These are phyloP conservation scores for Pythium utonaiense DNA, from an alignment of 352 stramenopile genomes.

Conservation along the genomic window DNA sequence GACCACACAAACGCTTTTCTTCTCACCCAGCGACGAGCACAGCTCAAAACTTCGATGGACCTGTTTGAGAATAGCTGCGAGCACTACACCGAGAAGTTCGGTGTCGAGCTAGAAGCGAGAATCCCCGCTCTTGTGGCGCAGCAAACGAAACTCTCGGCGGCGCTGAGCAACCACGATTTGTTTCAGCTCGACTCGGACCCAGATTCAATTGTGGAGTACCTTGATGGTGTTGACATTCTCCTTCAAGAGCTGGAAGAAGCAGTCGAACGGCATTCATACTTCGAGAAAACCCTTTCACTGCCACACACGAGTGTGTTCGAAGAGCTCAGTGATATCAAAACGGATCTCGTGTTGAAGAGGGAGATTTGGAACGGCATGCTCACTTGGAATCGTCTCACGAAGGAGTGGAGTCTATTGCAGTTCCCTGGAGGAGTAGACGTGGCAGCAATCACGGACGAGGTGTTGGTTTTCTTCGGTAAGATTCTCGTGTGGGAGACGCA, in stretches of 20 bases:
- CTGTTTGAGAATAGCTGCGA: slow-evolving; percentile 68
- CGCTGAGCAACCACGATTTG: slow-evolving; percentile 34
- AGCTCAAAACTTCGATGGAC: slow-evolving; percentile 75
- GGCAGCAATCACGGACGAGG: slow-evolving; percentile 52
- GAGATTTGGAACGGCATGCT: slow-evolving; percentile 72
- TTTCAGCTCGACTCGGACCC: slow-evolving; percentile 51
- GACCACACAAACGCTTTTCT: slow-evolving; percentile 77
- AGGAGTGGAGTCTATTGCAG: slow-evolving; percentile 40
- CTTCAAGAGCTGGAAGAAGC: slow-evolving; percentile 32
- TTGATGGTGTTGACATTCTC: slow-evolving; percentile 33
- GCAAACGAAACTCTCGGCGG: slow-evolving; percentile 29
- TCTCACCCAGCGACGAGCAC: slow-evolving; percentile 65
- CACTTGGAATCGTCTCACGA: slow-evolving; percentile 56
- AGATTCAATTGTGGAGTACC: slow-evolving; percentile 43
- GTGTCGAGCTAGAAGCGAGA: slow-evolving; percentile 59
- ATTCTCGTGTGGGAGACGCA: slow-evolving; percentile 49
- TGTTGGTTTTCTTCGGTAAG: slow-evolving; percentile 54
- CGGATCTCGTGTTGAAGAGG: slow-evolving; percentile 75
- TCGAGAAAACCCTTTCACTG: slow-evolving; percentile 55
- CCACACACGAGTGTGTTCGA: slow-evolving; percentile 75
- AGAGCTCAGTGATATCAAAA: slow-evolving; percentile 60
- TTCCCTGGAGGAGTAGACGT: slow-evolving; percentile 77
- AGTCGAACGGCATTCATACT: slow-evolving; percentile 39
- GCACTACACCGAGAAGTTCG: slow-evolving; percentile 74
- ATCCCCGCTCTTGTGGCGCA: slow-evolving; percentile 39